These are phyloP conservation scores for Talaromyces atroroseus DNA, from an alignment of 2,329 filamentous ascomycete species.

Conservation along the genomic window DNA sequence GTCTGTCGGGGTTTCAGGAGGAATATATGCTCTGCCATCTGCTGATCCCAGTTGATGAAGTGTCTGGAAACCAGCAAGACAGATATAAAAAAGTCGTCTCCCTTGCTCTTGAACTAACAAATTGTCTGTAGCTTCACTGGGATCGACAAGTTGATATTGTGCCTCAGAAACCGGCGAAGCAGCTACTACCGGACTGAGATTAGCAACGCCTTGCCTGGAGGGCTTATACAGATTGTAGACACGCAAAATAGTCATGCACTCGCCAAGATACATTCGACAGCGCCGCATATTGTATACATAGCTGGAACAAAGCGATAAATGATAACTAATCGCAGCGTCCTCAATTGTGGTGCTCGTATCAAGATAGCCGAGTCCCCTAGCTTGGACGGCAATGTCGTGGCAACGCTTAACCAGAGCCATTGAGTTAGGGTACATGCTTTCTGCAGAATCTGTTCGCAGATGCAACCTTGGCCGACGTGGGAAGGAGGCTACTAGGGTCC, in stretches of 20 bases:
- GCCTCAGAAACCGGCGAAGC: constrained; percentile 15
- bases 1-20: constrained; percentile 68
- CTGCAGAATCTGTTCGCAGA: constrained; percentile 34
- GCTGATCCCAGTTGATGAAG: constrained; percentile 71
- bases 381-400: constrained; percentile 40
- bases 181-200: constrained; percentile 13
- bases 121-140: constrained; percentile 21
- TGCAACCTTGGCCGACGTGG: constrained; percentile 40
- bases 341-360: constrained; percentile 39
- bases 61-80: constrained; percentile 70
- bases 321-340: constrained; percentile 42
- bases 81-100: constrained; percentile 70
- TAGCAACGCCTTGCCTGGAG: constrained; percentile 18
- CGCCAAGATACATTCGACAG: constrained; percentile 39
- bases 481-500: constrained; percentile 40
- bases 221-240: constrained; percentile 32
- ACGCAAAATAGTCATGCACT: constrained; percentile 39
- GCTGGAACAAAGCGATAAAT: constrained; percentile 36
- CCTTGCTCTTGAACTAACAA: constrained; percentile 45
- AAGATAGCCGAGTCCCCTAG: constrained; percentile 40
- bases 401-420: constrained; percentile 40
- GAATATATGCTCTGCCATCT: constrained; percentile 66
- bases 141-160: constrained; percentile 19
- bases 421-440: constrained; percentile 37
- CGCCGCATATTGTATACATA: constrained; percentile 37